Evolutionary conservation across 2,329 filamentous ascomycete species (phyloP), one percentile per base, ranked within the genome.

Genomic region (Trichoderma pleuroti): DNA sequence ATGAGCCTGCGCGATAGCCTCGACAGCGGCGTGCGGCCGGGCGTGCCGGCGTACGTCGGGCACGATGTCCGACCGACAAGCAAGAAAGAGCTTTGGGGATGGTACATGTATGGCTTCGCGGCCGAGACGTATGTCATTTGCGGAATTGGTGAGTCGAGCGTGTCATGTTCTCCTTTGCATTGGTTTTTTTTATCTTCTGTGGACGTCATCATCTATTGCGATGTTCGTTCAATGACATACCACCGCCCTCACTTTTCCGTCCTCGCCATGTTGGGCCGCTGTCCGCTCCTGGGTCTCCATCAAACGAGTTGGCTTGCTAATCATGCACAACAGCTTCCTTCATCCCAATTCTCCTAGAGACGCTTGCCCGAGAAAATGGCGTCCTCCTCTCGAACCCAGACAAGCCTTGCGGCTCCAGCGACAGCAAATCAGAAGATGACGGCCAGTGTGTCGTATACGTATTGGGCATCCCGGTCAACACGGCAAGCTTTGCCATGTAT

Each of bases 401-500:
- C 26, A 92, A 87, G 36, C 91, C 93, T 59, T 98, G 95, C 82
- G 89, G 86, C 72, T 85, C 89, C 72, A 90, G 86, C 73, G 88
- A 89, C 76, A 84, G 82, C 74, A 87, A 86, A 68, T 78, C 77
- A 42, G 79, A 83, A 68, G 82, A 84, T 74, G 83, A 84, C 54
- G 86, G 85, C 62, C 93, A 97, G 79, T 99, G 96, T 78, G 85
- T 98, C 72, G 89, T 98, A 71, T 88, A 91, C 73, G 84, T 98
- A 6, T 83, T 97, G 28, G 95, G 95, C 7, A 80, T 92, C 72
- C 91, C 97, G 77, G 91, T 99, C 82, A 98, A 98, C 81, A 98
- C 95, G 1, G 94, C 95, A 42, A 97, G 93, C 80, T 98, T 98
- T 80, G 95, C 94, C 79, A 97, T 98, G 93, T 98, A 98, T 82